Base-by-base conservation (phyloP, 495 filamentous ascomycete genomes). In the Hypoxylon lenormandii region DNA sequence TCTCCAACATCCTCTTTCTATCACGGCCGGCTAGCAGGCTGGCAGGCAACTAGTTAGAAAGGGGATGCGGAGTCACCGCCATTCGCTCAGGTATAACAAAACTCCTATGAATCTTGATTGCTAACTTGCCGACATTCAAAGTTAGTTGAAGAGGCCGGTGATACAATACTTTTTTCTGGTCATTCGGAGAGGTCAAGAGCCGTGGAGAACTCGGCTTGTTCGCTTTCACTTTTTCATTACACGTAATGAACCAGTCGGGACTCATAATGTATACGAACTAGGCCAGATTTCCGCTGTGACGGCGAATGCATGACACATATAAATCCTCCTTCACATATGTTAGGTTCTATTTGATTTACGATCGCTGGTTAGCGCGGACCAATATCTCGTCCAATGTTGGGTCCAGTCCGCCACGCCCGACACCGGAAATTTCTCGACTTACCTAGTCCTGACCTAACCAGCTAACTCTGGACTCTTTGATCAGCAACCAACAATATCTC, bases 261-360 rank as follows among this genome's bases (percentile, higher is more conserved):
- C 19, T 64, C 60, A 50, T 23, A 65, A 57, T 12, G 43, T 4
- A 16, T 54, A 38, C 45, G 16, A 50, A 50, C 46, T 50, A 49
- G 26, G 36, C 33, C 19, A 64, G 26, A 54, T 28, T 48, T 56
- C 10, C 26, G 54, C 50, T 53, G 61, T 55, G 53, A 62, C 50
- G 15, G 37, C 28, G 13, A 66, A 71, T 71, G 68, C 68, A 71
- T 71, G 68, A 71, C 68, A 71, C 68, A 71, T 71, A 66, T 26
- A 51, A 69, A 58, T 59, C 68, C 57, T 58, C 66, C 53, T 52
- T 40, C 42, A 42, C 57, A 50, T 37, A 26, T 52, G 22, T 46
- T 15, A 55, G 15, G 37, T 18, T 70, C 21, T 46, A 19, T 28
- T 15, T 55, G 49, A 70, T 50, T 36, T 69, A 59, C 50, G 55